A percentile compares a stretch with the other conserved stretches of the same genome.
These are phyloP conservation scores for Malania oleifera DNA, from an alignment of 164 flowering plant species.

Conservation along the genomic window DNA sequence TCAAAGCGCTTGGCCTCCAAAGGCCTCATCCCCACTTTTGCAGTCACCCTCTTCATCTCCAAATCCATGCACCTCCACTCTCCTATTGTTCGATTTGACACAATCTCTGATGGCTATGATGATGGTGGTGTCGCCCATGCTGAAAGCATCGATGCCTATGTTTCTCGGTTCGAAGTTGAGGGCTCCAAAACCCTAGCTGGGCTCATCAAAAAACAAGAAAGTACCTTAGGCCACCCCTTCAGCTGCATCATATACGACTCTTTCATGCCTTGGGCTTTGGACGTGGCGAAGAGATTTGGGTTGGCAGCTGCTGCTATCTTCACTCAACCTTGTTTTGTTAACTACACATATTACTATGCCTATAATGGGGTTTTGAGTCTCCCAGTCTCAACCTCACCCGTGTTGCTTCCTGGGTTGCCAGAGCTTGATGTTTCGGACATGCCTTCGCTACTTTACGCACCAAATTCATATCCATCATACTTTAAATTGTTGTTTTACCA, in stretches of 20 bases:
- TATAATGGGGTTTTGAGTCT: conserved; percentile 13
- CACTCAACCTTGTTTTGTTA: conserved; percentile 31
- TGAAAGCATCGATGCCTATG: conserved; percentile 17
- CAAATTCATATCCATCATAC: conserved; percentile 28
- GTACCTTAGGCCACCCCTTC: conserved; percentile 10
- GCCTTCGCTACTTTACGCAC: conserved; percentile 23
- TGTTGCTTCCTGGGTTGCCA: conserved; percentile 22
- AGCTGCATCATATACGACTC: conserved; percentile 39
- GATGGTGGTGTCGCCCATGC: conserved; percentile 27
- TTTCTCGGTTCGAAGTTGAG: conserved; percentile 12
- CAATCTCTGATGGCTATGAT: conserved; percentile 42
- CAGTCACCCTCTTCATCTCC: conserved; percentile 17
- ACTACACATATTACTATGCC: conserved; percentile 20
- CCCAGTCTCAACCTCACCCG: conserved; percentile 12
- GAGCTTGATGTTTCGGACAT: conserved; percentile 25
- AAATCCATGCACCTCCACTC: conserved; percentile 10
- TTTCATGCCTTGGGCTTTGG: conserved; percentile 38
- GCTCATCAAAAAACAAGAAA: conserved; percentile 20
- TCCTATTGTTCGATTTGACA: conserved; percentile 13
- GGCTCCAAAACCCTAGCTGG: conserved; percentile 34
- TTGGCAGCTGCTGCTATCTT: conserved; percentile 24
- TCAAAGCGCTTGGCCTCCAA: conserved; percentile 26
- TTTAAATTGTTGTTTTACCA: conserved; percentile 26
- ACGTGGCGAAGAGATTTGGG: conserved; percentile 21
- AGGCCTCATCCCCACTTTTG: conserved; percentile 19